These are phyloP conservation scores for Macrocystidia cucumis DNA, from an alignment of 1,284 basidiomycete species.

Conservation along the genomic window DNA sequence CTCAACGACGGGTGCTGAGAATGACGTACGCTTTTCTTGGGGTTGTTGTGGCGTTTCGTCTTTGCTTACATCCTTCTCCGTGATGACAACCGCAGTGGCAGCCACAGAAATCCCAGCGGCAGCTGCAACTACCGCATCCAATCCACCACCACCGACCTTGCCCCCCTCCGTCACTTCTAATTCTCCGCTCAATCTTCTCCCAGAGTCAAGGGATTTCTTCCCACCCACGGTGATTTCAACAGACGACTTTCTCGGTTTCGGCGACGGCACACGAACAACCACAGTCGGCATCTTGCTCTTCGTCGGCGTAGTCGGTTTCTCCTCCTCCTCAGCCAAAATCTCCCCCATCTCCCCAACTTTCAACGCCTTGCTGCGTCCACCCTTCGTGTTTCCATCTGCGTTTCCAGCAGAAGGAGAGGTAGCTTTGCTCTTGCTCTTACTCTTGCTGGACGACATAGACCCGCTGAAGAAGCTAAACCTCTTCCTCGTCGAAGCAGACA, in stretches of 20 bases:
- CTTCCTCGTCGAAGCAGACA: conserved; percentile 31
- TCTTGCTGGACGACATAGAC: conserved; percentile 4
- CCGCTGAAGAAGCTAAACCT: conserved; percentile 50
- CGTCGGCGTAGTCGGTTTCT: no score
- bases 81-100: no score
- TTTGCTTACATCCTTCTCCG: no score
- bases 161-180: no score
- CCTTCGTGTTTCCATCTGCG: conserved; percentile 22
- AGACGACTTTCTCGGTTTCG: conserved; percentile 1
- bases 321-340: conserved; percentile 42
- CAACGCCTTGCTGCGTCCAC: conserved; percentile 24
- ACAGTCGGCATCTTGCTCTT: conserved; percentile 10
- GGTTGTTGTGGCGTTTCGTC: no score
- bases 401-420: conserved; percentile 9
- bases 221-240: background rate
- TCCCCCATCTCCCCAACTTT: conserved; percentile 62
- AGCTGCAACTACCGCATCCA: no score
- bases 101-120: no score
- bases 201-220: background rate
- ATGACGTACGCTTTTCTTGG: no score
- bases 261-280: background rate
- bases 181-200: conserved; percentile 4
- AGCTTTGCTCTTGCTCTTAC: conserved; percentile 11
- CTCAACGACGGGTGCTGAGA: no score
- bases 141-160: no score